Conservation (phyloP, 2,329 filamentous ascomycete species). For the Verticillium dahliae region DNA sequence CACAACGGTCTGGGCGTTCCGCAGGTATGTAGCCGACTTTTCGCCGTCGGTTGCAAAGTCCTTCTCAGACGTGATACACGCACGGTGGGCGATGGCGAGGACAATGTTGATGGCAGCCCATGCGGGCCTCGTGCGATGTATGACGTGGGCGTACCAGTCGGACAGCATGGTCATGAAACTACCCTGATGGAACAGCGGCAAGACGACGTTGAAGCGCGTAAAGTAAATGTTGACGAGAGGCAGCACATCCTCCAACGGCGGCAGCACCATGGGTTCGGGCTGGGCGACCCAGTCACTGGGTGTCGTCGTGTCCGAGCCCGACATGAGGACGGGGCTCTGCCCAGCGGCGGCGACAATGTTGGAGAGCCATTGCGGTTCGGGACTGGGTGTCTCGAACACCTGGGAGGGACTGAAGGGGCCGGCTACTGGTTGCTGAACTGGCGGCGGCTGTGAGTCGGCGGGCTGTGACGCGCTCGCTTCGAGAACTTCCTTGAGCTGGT, state of each 20-base stretch:
- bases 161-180: constrained; percentile 28
- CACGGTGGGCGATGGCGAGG: constrained; percentile 27
- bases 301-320: not conserved
- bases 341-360: not conserved
- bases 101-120: constrained; percentile 34
- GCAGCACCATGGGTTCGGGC: not conserved
- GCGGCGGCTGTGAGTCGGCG: not conserved
- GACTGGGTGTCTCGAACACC: not conserved
- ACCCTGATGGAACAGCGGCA: constrained; percentile 29
- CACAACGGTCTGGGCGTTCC: constrained; percentile 28
- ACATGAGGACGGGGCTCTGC: not conserved
- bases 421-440: not conserved
- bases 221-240: constrained; percentile 31
- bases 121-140: constrained; percentile 7
- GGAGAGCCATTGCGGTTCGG: not conserved
- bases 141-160: constrained; percentile 22
- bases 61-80: constrained; percentile 12
- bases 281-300: not conserved
- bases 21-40: constrained; percentile 21
- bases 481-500: constrained; percentile 23
- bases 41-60: constrained; percentile 10
- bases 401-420: not conserved
- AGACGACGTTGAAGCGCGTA: constrained; percentile 22
- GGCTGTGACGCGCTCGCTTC: constrained; percentile 1
- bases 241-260: constrained; percentile 24